Evolutionary conservation across 441 rosid genomes (phyloP).

Genomic region (Populus tomentosa): DNA sequence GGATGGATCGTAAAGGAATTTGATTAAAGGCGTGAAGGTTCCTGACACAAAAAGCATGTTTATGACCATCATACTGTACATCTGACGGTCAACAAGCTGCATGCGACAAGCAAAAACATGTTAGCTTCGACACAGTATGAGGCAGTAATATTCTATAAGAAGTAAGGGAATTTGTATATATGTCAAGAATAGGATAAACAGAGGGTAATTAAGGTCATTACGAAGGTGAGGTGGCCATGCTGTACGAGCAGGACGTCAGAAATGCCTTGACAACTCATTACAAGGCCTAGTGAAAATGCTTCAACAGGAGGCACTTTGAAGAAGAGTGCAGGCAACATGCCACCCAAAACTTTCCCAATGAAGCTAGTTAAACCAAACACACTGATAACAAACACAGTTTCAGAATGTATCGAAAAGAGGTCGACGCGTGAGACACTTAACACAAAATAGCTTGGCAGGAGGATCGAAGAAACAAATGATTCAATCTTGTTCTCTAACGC

Average conservation of each 20-base stretch:
- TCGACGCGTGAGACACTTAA: conserved; percentile 1
- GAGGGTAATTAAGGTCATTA: background rate
- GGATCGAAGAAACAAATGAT: conserved; percentile 17
- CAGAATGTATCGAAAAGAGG: background rate
- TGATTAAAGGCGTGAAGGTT: conserved; percentile 17
- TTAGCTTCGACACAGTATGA: background rate
- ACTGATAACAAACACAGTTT: background rate
- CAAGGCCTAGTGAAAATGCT: conserved; percentile 28
- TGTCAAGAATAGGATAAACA: too few relatives aligned
- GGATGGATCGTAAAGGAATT: conserved; percentile 24
- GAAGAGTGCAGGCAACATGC: conserved; percentile 20
- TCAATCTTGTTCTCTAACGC: conserved; percentile 29
- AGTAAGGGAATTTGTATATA: too few relatives aligned
- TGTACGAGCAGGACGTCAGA: conserved; percentile 18
- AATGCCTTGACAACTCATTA: conserved; percentile 37
- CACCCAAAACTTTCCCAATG: conserved; percentile 17
- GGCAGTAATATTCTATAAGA: background rate
- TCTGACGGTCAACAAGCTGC: conserved; percentile 19
- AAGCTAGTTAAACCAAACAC: conserved; percentile 5
- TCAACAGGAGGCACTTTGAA: conserved; percentile 29
- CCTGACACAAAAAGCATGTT: conserved; percentile 18
- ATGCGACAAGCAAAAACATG: background rate
- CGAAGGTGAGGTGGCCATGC: conserved; percentile 3
- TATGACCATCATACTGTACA: conserved; percentile 15
- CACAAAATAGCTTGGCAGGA: conserved; percentile 29